Conservation (phyloP, 1,284 basidiomycete genomes). For the Ustilago xerochloae region DNA sequence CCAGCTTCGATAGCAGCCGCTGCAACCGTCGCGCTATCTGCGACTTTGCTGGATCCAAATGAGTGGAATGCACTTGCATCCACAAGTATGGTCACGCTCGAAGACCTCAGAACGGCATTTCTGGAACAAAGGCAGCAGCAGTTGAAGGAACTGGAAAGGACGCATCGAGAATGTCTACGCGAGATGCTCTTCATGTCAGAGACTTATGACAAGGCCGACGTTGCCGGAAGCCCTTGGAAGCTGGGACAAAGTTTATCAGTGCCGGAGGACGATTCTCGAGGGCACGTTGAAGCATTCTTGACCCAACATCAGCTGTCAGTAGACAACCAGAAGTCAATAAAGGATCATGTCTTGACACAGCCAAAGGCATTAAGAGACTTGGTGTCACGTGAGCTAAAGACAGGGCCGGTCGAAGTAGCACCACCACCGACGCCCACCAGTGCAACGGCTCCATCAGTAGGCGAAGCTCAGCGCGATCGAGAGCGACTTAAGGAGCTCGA, state of each 20-base stretch:
- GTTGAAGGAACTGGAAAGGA: constrained; percentile 28
- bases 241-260: constrained; percentile 29
- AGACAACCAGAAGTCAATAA: constrained; percentile 29
- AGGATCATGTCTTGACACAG: constrained; percentile 24
- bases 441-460: constrained; percentile 26
- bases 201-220: constrained; percentile 25
- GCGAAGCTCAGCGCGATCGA: constrained; percentile 38
- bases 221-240: constrained; percentile 48
- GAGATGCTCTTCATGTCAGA: constrained; percentile 52
- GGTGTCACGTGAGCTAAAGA: constrained; percentile 34
- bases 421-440: constrained; percentile 42
- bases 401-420: constrained; percentile 33
- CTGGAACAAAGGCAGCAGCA: constrained; percentile 40
- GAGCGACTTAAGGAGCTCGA: constrained; percentile 38
- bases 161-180: constrained; percentile 29
- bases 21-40: constrained; percentile 40
- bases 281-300: constrained; percentile 32
- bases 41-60: constrained; percentile 42
- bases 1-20: constrained; percentile 49
- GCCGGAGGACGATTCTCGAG: constrained; percentile 26
- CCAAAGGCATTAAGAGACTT: constrained; percentile 31
- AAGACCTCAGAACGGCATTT: constrained; percentile 42
- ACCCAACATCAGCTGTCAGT: constrained; percentile 19
- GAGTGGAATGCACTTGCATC: constrained; percentile 52
- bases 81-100: constrained; percentile 48